Evolutionary conservation across 2,329 filamentous ascomycete species (phyloP).

Genomic region (Colletotrichum chlorophyti): DNA sequence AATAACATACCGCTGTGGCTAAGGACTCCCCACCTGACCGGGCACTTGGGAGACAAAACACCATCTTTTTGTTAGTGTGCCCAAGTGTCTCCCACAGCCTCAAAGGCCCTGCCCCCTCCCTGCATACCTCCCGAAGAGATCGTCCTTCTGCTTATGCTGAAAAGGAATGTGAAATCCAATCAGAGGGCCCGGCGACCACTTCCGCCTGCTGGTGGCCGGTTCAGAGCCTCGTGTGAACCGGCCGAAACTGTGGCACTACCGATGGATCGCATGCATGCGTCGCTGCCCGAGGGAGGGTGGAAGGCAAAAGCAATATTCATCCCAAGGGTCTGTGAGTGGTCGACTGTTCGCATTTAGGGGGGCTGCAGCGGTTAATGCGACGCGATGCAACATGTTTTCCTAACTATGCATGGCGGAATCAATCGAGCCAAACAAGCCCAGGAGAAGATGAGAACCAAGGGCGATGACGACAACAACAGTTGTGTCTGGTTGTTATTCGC

Average conservation of each 20-base stretch:
- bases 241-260: slow-evolving; percentile 26
- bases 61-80: slow-evolving; percentile 25
- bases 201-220: slow-evolving; percentile 8
- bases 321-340: slow-evolving; percentile 16
- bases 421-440: slow-evolving; percentile 13
- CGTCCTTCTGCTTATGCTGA: slow-evolving; percentile 17
- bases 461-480: neutral
- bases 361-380: slow-evolving; percentile 12
- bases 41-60: slow-evolving; percentile 25
- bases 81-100: slow-evolving; percentile 23
- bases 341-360: slow-evolving; percentile 5
- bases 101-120: slow-evolving; percentile 16
- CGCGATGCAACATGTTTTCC: slow-evolving; percentile 19
- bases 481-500: neutral
- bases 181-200: slow-evolving; percentile 8
- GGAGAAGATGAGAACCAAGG: neutral
- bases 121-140: slow-evolving; percentile 27
- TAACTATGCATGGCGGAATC: slow-evolving; percentile 8
- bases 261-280: slow-evolving; percentile 27
- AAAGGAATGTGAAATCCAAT: slow-evolving; percentile 24
- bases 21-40: slow-evolving; percentile 22
- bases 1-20: slow-evolving; percentile 7
- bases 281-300: slow-evolving; percentile 26
- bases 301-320: slow-evolving; percentile 20
- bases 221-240: slow-evolving; percentile 27